phyloP scores from a whole-genome alignment of 345 rosid species.

The Lumnitzera littorea region DNA sequence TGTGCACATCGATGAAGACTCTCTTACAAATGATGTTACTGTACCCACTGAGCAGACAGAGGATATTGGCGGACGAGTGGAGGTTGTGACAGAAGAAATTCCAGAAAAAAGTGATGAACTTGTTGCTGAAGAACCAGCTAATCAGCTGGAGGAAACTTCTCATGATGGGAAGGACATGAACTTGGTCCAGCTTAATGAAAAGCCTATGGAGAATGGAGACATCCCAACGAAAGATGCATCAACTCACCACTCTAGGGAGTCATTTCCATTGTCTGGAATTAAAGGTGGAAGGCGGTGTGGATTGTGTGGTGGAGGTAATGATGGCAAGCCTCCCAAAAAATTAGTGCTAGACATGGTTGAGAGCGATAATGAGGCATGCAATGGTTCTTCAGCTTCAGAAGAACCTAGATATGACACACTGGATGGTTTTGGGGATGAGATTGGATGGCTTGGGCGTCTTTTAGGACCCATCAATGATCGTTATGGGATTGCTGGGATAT shows the following conservation, averaged over 20 bases:
- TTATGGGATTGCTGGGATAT: conserved; percentile 91
- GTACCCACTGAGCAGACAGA: background rate
- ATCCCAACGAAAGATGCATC: conserved; percentile 21
- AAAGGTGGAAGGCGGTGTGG: conserved; percentile 88
- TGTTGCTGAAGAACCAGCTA: conserved; percentile 14
- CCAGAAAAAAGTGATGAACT: conserved; percentile 17
- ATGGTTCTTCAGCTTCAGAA: conserved; percentile 83
- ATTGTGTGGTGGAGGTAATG: conserved; percentile 92
- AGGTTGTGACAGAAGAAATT: conserved; percentile 10
- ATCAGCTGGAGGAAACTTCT: conserved; percentile 27
- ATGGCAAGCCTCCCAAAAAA: conserved; percentile 87
- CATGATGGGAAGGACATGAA: conserved; percentile 22
- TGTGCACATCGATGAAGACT: conserved; percentile 19
- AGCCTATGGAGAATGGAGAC: conserved; percentile 27
- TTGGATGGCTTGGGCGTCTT: conserved; percentile 94
- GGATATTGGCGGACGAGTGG: conserved; percentile 4
- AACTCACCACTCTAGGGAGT: conserved; percentile 11
- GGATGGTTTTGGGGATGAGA: conserved; percentile 96
- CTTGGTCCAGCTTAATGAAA: conserved; percentile 25
- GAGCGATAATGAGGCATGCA: conserved; percentile 68
- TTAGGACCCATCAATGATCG: conserved; percentile 95
- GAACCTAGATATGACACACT: conserved; percentile 74
- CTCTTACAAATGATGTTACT: conserved; percentile 1
- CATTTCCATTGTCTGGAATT: conserved; percentile 34
- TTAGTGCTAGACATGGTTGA: conserved; percentile 56